Conservation (phyloP, 352 stramenopile genomes). For the Aphanomyces invadans region DNA sequence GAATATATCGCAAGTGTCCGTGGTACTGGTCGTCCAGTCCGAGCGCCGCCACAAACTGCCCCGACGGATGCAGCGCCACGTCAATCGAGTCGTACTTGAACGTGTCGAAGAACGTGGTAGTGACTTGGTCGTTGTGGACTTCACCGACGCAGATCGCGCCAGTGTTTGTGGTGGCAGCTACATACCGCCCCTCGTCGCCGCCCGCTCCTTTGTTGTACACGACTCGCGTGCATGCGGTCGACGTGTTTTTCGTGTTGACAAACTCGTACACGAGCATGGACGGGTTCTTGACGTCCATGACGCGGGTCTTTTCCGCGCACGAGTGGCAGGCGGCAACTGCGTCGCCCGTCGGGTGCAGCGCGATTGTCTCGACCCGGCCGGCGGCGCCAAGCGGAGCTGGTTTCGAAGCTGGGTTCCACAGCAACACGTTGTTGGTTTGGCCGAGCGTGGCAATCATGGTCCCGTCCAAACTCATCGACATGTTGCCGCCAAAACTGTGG, state of each 20-base stretch:
- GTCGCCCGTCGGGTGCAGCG: neutral
- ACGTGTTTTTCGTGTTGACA: conserved; percentile 52
- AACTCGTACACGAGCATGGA: conserved; percentile 95
- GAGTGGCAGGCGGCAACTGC: conserved; percentile 87
- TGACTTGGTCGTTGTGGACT: neutral
- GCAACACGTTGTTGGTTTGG: conserved; percentile 92
- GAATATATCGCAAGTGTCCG: neutral
- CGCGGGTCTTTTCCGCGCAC: conserved; percentile 76
- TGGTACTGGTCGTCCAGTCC: neutral
- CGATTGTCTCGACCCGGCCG: neutral
- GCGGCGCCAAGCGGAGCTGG: conserved; percentile 92
- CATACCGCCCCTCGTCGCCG: neutral
- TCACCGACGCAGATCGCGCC: neutral
- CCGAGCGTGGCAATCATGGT: conserved; percentile 96
- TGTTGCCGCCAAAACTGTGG: neutral
- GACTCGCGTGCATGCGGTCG: neutral
- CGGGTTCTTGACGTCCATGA: conserved; percentile 98
- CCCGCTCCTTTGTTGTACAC: neutral
- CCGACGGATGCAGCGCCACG: conserved; percentile 1
- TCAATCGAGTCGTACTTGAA: neutral
- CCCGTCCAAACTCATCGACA: neutral
- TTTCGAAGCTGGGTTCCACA: conserved; percentile 92
- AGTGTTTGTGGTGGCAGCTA: neutral
- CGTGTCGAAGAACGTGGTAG: neutral
- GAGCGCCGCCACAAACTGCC: neutral